Evolutionary conservation across 163 green algal species (phyloP), one percentile per base, ranked within the genome.

Genomic region (Volvox carteri): DNA sequence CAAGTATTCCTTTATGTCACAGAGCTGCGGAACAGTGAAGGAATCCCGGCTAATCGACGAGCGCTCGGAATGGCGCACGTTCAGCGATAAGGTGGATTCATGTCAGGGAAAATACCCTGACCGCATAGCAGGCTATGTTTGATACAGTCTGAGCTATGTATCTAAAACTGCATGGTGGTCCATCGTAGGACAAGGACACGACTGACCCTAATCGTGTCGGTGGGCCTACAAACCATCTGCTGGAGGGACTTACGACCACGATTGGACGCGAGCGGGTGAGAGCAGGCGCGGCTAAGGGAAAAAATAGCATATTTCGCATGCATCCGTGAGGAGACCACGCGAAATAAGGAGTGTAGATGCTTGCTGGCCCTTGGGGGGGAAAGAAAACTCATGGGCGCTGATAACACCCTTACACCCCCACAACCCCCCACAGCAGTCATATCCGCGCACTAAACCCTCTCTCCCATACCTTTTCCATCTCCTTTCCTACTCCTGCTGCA

Each of bases 61-160:
- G 93, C 93, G 95, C 3, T 98, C 96, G 0, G 98, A 99, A 91
- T 99, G 98, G 98, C 92, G 98, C 19, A 99, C 97, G 0, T 99
- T 99, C 87, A 93, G 90, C n/a, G 96, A 99, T 87, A 95, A 94
- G 89, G 93, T 92, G 7, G 41, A 60, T 46, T 74, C 16, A 11
- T 42, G 30, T 28, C 25, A 72, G 19, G 60, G 1, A 35, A 4
- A 68, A 14, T 6, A 73, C 23, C 19, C 28, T n/a, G 30, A 33
- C 4, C n/a, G 12, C 9, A 75, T 52, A 35, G 19, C 35, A 30
- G 35, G 35, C 54, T 79, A 65, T 65, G 25, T 65, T 12, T 65
- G 6, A 30, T 30, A 4, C 3, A 65, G 25, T 65, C 28, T 23
- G 54, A 25, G 28, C 25, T 65, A 65, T 12, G 4, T 23, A 30